Percentiles rank a stretch among this genome's conserved stretches.
Evolutionary conservation across 768 basidiomycete species (phyloP).

Genomic region (Chalciporus piperatus): DNA sequence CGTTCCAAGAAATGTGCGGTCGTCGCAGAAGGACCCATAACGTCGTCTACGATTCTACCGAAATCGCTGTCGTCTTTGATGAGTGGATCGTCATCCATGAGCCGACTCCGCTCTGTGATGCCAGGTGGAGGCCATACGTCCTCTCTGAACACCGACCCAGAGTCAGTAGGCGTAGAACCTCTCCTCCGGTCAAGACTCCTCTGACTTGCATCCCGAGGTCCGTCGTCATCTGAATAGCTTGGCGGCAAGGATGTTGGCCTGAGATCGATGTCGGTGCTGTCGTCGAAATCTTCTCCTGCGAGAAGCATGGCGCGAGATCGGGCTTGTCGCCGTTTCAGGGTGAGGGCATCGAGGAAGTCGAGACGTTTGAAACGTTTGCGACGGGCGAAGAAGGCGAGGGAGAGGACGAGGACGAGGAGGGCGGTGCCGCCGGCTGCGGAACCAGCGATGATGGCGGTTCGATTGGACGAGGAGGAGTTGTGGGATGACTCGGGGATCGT

Average conservation of each 20-base stretch:
- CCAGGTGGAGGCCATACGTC: conserved; percentile 43
- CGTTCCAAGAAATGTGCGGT: conserved; percentile 20
- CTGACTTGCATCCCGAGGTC: conserved; percentile 19
- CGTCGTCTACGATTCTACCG: conserved; percentile 43
- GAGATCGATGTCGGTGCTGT: conserved; percentile 1
- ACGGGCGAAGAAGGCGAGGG: conserved; percentile 36
- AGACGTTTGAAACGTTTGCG: conserved; percentile 36
- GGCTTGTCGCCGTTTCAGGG: conserved; percentile 17
- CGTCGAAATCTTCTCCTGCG: conserved; percentile 24
- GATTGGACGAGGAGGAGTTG: conserved; percentile 13
- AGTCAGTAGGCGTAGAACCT: conserved; percentile 19
- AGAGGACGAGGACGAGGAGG: conserved; percentile 36
- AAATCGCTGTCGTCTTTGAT: conserved; percentile 24
- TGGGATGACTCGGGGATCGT: conserved; percentile 12
- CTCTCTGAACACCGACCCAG: conserved; percentile 48
- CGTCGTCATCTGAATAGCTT: conserved; percentile 19
- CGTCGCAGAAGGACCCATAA: conserved; percentile 41
- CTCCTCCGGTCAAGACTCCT: neutral
- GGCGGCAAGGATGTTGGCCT: conserved; percentile 1
- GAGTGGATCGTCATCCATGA: conserved; percentile 17
- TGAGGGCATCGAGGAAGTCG: conserved; percentile 29
- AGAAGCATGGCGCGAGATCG: conserved; percentile 22
- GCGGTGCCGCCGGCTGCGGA: conserved; percentile 37
- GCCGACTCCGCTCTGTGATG: conserved; percentile 18
- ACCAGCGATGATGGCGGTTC: conserved; percentile 43